A percentile compares a stretch with the other conserved stretches of the same genome.
phyloP scores from a whole-genome alignment of 2,329 filamentous ascomycete genomes.

The Chalaropsis thielavioides region DNA sequence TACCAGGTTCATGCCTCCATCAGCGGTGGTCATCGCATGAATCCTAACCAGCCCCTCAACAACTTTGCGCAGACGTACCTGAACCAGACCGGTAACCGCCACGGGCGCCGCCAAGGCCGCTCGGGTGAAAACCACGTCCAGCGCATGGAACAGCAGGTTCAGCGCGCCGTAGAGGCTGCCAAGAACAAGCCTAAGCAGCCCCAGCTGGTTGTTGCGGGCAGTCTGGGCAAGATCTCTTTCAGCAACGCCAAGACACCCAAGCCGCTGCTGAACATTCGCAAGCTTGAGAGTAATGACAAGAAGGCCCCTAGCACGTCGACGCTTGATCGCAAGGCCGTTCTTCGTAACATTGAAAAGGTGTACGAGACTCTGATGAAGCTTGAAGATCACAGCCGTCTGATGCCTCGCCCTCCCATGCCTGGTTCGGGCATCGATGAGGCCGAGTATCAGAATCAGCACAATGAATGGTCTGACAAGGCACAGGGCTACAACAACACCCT shows the following conservation, averaged over 20 bases:
- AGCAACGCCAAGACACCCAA: constrained; percentile 97
- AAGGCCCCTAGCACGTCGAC: constrained; percentile 18
- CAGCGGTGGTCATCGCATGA: constrained; percentile 73
- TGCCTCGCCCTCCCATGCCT: constrained; percentile 42
- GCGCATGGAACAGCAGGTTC: constrained; percentile 97
- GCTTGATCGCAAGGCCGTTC: constrained; percentile 65
- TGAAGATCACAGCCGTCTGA: constrained; percentile 77
- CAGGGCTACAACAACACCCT: constrained; percentile 62
- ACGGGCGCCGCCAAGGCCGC: constrained; percentile 60
- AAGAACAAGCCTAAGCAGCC: constrained; percentile 98
- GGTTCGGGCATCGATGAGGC: constrained; percentile 38
- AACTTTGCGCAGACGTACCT: constrained; percentile 97
- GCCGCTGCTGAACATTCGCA: constrained; percentile 80
- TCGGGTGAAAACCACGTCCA: constrained; percentile 95
- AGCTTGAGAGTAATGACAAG: constrained; percentile 50
- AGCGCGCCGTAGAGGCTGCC: constrained; percentile 88
- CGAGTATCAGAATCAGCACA: constrained; percentile 56
- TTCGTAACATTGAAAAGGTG: constrained; percentile 77
- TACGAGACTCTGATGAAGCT: constrained; percentile 83
- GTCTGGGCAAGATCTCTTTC: constrained; percentile 94
- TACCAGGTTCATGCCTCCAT: constrained; percentile 97
- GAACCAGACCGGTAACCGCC: constrained; percentile 80
- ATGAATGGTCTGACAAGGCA: constrained; percentile 63
- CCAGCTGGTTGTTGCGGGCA: constrained; percentile 89
- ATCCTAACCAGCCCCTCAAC: constrained; percentile 81